phyloP scores from a whole-genome alignment of 306 rosid species.

The Trifolium dubium region DNA sequence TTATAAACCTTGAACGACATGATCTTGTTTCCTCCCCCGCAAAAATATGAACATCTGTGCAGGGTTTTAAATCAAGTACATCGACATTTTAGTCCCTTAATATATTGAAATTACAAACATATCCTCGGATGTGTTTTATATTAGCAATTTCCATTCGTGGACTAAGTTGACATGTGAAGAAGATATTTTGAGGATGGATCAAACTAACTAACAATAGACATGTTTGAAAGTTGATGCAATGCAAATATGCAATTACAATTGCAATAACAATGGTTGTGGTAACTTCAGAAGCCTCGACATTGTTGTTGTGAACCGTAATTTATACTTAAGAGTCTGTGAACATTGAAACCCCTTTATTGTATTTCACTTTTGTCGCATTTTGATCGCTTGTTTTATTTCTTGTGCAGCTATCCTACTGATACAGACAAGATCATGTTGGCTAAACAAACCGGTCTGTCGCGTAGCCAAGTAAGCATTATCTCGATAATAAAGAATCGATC shows the following conservation, averaged over 20 bases:
- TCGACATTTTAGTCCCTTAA: not conserved
- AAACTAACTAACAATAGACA: not conserved
- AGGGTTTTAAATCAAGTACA: not conserved
- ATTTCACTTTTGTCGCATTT: not conserved
- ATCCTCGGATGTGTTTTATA: not conserved
- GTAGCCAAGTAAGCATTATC: constrained; percentile 70
- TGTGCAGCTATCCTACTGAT: constrained; percentile 83
- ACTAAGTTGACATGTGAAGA: not conserved
- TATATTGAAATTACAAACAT: not conserved
- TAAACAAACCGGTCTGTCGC: constrained; percentile 87
- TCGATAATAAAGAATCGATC: not conserved
- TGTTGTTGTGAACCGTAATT: no score
- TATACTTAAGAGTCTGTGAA: no score
- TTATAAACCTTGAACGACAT: not conserved
- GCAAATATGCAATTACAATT: no score
- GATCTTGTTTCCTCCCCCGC: not conserved
- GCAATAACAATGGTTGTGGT: no score
- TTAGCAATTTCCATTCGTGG: not conserved
- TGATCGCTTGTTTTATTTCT: constrained; percentile 10
- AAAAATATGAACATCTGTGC: not conserved
- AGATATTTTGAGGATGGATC: not conserved
- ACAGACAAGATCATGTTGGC: constrained; percentile 86
- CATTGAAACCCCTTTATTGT: no score
- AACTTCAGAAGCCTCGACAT: no score
- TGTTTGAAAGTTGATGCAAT: no score